Conservation (phyloP, 768 basidiomycete species). For the Lepiota brunneoincarnata region DNA sequence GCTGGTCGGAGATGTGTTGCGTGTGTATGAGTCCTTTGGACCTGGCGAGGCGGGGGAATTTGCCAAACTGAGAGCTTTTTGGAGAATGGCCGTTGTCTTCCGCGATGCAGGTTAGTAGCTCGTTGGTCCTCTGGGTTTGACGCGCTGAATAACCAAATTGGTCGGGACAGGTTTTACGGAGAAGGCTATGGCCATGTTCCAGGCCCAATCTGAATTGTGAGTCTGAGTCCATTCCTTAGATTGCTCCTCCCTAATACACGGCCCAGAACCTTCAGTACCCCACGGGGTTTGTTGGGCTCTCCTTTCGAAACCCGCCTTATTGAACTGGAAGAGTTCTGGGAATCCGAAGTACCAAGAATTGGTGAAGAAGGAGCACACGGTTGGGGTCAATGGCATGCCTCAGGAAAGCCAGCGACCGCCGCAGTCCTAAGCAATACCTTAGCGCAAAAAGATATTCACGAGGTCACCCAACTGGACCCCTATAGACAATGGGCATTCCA, state of each 20-base stretch:
- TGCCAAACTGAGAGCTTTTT: slow-evolving; percentile 59
- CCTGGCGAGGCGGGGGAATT: slow-evolving; percentile 44
- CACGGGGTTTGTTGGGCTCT: slow-evolving; percentile 38
- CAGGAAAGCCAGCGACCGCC: slow-evolving; percentile 34
- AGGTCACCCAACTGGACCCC: slow-evolving; percentile 47
- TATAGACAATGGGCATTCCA: slow-evolving; percentile 63
- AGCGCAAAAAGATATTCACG: slow-evolving; percentile 8
- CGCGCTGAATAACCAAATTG: slow-evolving; percentile 11
- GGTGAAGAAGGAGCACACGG: slow-evolving; percentile 67
- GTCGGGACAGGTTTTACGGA: slow-evolving; percentile 60
- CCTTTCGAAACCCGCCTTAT: slow-evolving; percentile 50
- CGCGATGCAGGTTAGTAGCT: slow-evolving; percentile 58
- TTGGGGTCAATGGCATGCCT: slow-evolving; percentile 62
- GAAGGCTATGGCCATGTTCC: slow-evolving; percentile 73
- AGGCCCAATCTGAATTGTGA: slow-evolving; percentile 83
- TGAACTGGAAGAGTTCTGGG: slow-evolving; percentile 80
- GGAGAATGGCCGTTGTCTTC: slow-evolving; percentile 64
- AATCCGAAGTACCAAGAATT: slow-evolving; percentile 72
- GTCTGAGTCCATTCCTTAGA: slow-evolving; percentile 20
- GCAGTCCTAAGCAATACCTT: neutral
- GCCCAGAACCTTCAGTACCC: slow-evolving; percentile 56
- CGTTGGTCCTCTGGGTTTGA: neutral
- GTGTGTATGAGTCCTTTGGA: slow-evolving; percentile 42
- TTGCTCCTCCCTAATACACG: neutral
- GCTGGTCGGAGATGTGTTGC: slow-evolving; percentile 48